Evolutionary conservation across 441 rosid genomes (phyloP).

Genomic region (Manihot esculenta): DNA sequence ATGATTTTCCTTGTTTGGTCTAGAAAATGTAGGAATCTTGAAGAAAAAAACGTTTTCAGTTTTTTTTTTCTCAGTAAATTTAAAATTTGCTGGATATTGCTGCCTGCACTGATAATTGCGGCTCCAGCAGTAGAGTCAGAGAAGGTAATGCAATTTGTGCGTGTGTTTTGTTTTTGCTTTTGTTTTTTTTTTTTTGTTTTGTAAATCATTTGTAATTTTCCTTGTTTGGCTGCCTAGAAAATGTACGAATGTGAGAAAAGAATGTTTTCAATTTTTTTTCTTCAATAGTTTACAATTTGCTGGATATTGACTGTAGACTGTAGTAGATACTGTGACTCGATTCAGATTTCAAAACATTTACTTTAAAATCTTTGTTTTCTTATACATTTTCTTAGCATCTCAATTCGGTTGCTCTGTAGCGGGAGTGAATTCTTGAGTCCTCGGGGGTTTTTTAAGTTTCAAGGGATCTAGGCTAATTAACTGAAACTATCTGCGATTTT

Average conservation of each 20-base stretch:
- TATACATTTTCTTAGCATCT: constrained; percentile 20
- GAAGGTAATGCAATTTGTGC: constrained; percentile 19
- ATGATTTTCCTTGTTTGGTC: constrained; percentile 17
- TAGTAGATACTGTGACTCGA: background rate
- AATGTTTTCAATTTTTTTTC: background rate
- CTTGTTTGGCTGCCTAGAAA: constrained; percentile 27
- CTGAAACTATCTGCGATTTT: background rate
- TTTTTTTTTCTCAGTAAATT: no score
- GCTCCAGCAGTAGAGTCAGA: constrained; percentile 32
- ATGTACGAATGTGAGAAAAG: background rate
- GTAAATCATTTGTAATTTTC: no score
- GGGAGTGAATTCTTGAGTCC: background rate
- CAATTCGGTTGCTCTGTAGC: background rate
- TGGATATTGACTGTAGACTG: background rate
- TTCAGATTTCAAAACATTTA: background rate
- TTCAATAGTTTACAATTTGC: background rate
- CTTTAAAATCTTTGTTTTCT: background rate
- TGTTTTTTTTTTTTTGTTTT: no score
- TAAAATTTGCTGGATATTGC: no score
- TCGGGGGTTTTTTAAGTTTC: background rate
- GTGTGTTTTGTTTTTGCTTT: no score
- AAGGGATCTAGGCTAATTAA: constrained; percentile 2
- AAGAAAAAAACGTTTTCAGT: no score
- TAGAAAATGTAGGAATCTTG: background rate
- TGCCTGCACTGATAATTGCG: constrained; percentile 20